Evolutionary conservation across 1,139 yeast genomes (phyloP), one percentile per base, ranked within the genome.

Genomic region (Zygoascus meyerae): DNA sequence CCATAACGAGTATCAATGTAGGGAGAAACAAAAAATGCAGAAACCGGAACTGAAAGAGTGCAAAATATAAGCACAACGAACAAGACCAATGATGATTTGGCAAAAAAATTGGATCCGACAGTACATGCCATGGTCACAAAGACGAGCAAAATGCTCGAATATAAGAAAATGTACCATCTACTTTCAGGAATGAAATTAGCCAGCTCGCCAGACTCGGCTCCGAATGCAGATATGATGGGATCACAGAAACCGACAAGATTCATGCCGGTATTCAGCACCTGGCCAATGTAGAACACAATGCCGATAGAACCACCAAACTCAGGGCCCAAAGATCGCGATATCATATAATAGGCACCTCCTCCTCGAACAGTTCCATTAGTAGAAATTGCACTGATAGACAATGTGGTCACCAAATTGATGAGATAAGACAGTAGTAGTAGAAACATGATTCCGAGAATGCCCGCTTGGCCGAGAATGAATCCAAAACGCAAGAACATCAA

Each of bases 231-330:
- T 51, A 84, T 60, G 32, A 84, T 63, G 0, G 94, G 90, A 58
- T 84, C 92, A 47, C 84, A 78, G 55, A 84, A 78, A 60, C 94
- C 94, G 2, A 83, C 90, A 41, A 84, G 86, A 62, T 84, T 84
- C 68, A 84, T 73, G 30, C 90, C 79, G 9, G 61, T 60, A 59
- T 84, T 84, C 49, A 84, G 68, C 14, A 83, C 83, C 65, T 84
- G 94, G 2, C 94, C 94, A 46, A 84, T 71, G 59, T 78, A 85
- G 62, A 84, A 84, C 28, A 84, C 83, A 16, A 84, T 73, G 2
- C 94, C 94, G 47, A 84, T 83, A n/a, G 86, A 79, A 4, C 92
- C 94, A 7, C 94, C 94, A 62, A 84, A 84, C 57, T 84, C 94
- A 5, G 90, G 90, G 0, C 94, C 94, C 49, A 84, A 68, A 14